Evolutionary conservation across 2,329 filamentous ascomycete species (phyloP), one percentile per base, ranked within the genome.

Genomic region (Aspergillus quadricinctus): DNA sequence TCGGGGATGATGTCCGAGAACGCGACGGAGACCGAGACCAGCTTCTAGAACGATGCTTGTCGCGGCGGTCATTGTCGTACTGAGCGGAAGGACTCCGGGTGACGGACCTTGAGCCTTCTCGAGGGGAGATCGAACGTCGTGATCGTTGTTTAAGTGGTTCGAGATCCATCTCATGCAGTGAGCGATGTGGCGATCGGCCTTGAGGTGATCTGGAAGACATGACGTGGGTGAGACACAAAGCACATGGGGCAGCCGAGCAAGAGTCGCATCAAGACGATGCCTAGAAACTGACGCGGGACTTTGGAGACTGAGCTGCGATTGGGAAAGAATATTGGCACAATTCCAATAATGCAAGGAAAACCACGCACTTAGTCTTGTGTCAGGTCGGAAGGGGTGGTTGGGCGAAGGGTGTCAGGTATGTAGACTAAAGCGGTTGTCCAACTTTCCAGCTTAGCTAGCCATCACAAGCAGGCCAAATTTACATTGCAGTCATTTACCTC

Each of bases 41-140:
- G 55, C 66, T 70, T 56, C 58, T 69, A 50, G 65, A 64, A 40
- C 59, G 66, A 41, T 60, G 54, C 9, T 63, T 66, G 59, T 69
- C 70, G 54, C 64, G 66, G 48, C 60, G 65, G 37, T 54, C 63
- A 37, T 53, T 40, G n/a, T 59, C 62, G 48, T 59, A 61, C 40
- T 60, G 62, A 27, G 52, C 60, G 40, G 67, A 66, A 8, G 65
- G 64, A 56, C 67, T 72, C 49, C 65, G 66, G 23, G 66, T 68
- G 54, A 64, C 64, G 29, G 67, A 67, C 53, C 61, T 67, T 41
- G 71, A 69, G 28, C 61, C 60, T 52, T 67, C 68, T 35, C 68
- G 71, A 50, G 71, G 69, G 35, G 74, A 73, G 46, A 67, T 65
- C 21, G 74, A 75, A 48, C 68, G 71, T 40, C 61, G 69, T 45